Base-by-base conservation (phyloP, 2,329 filamentous ascomycete species). In the Arthrobotrys sphaeroides region DNA sequence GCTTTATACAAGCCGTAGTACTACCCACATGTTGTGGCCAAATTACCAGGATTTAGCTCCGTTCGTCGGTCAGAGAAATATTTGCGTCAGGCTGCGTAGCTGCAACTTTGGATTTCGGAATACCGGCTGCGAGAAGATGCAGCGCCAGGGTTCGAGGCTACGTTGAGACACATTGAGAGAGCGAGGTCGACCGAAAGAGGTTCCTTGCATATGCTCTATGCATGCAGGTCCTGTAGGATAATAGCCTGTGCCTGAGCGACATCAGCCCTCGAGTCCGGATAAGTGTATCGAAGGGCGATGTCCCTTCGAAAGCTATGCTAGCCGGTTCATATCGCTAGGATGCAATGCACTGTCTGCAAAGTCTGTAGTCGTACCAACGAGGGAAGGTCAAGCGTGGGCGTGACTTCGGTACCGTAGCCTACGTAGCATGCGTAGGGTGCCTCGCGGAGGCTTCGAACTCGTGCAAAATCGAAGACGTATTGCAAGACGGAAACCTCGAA, bases 161-260 rank as follows among this genome's bases (percentile, higher is more conserved):
- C 36, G 2, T 36, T 55, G 59, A 49, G 59, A 36, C 38, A 61
- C 45, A 28, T 24, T 45, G 16, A 66, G 22, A n/a, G 43, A 66
- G 24, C 26, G 31, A 53, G 24, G 59, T 18, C 22, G 20, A 18
- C 24, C 64, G 51, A 68, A 59, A 40, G 51, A 16, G 26, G 51
- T 59, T 59, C 64, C 51, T 68, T 60, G 64, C 64, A 60, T 24
- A 36, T 18, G 33, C 20, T 31, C n/a, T 24, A 59, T 61, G 65
- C 55, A 53, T 62, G 45, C 45, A 55, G 55, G 66, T 62, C 33
- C 33, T 13, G 26, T 36, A 16, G 31, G 22, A 38, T n/a, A n/a
- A n/a, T 55, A 20, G 36, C 16, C 49, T 9, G 28, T 20, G 9
- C 31, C 18, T 38, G 51, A 13, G 22, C 31, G 7, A 18, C 18